Percentiles rank a stretch among this genome's conserved stretches.
These are phyloP conservation scores for Fragaria nilgerrensis DNA, from an alignment of 306 rosid genomes.

Conservation along the genomic window DNA sequence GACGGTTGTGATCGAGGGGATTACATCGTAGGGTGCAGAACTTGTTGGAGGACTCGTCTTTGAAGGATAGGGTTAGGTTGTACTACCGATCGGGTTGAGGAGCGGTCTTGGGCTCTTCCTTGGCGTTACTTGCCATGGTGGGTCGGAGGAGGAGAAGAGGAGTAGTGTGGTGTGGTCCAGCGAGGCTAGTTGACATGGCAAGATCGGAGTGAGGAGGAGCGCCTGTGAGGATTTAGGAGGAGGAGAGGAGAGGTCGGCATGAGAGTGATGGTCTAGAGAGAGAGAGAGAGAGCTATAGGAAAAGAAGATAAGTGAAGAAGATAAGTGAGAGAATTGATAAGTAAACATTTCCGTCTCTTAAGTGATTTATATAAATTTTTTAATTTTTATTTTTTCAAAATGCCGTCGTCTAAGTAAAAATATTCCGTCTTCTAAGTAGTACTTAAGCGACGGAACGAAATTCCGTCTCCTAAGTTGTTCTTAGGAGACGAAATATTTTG, in stretches of 20 bases:
- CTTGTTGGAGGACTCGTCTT: conserved; percentile 69
- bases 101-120: conserved; percentile 82
- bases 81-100: conserved; percentile 81
- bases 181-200: conserved; percentile 19
- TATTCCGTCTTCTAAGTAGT: no score
- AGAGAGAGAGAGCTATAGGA: no score
- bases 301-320: no score
- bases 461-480: no score
- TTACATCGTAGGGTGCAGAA: conserved; percentile 92
- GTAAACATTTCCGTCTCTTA: no score
- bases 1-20: neutral
- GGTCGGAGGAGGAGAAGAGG: neutral
- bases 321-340: no score
- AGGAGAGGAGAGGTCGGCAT: neutral
- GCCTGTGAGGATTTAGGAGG: neutral
- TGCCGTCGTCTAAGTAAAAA: no score
- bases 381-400: no score
- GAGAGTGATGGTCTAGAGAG: no score
- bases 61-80: conserved; percentile 74
- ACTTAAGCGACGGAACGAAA: no score
- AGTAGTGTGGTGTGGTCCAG: neutral
- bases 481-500: no score
- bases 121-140: conserved; percentile 66
- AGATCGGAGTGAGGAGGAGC: conserved; percentile 10
- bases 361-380: no score